A percentile compares a stretch with the other conserved stretches of the same genome.
Evolutionary conservation across 306 rosid genomes (phyloP).

Genomic region (Malus asiatica): DNA sequence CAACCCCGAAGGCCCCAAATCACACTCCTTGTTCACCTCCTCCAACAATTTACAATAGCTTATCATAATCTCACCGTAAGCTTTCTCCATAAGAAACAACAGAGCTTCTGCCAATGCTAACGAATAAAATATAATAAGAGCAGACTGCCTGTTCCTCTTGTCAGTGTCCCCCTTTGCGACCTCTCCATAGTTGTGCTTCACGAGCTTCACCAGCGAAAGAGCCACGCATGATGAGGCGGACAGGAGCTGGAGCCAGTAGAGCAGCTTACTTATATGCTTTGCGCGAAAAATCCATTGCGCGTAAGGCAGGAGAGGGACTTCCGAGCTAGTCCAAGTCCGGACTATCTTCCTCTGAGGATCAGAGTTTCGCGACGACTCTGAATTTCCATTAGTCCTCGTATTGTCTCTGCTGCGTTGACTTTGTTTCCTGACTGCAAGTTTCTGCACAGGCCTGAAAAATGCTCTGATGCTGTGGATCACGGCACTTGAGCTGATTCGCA

Average conservation of each 20-base stretch:
- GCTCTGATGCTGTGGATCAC: conserved; percentile 31
- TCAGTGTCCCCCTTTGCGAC: conserved; percentile 72
- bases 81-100: conserved; percentile 70
- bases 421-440: conserved; percentile 10
- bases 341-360: conserved; percentile 42
- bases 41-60: conserved; percentile 56
- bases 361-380: conserved; percentile 1
- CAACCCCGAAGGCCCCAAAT: conserved; percentile 60
- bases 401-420: conserved; percentile 23
- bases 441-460: conserved; percentile 34
- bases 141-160: conserved; percentile 64
- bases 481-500: conserved; percentile 43
- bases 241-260: conserved; percentile 88
- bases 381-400: conserved; percentile 4
- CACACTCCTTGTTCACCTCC: conserved; percentile 62
- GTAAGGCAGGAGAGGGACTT: conserved; percentile 79
- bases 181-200: conserved; percentile 60
- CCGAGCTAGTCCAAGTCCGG: conserved; percentile 67
- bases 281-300: conserved; percentile 63
- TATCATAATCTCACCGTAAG: conserved; percentile 80
- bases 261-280: conserved; percentile 64
- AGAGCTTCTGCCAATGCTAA: conserved; percentile 87
- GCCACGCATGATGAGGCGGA: conserved; percentile 79
- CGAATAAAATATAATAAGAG: conserved; percentile 63
- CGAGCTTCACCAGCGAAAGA: conserved; percentile 63